These are phyloP conservation scores for Agrocybe chaxingu DNA, from an alignment of 768 basidiomycete species.

Conservation along the genomic window DNA sequence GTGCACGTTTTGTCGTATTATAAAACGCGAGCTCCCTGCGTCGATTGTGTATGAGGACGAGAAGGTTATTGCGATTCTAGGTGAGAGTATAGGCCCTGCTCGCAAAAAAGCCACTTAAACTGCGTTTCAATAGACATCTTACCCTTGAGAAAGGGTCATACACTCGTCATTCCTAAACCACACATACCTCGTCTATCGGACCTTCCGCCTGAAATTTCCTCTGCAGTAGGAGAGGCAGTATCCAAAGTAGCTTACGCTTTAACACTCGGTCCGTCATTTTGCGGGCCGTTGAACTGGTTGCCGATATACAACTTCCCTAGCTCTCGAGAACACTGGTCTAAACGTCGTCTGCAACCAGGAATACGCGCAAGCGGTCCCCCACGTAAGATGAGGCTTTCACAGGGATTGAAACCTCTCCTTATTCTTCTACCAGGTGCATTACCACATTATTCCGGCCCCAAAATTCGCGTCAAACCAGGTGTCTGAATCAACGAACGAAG, in stretches of 20 bases:
- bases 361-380: slow-evolving; percentile 78
- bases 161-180: slow-evolving; percentile 65
- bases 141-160: slow-evolving; percentile 64
- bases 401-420: neutral
- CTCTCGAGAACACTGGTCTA: slow-evolving; percentile 60
- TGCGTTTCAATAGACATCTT: slow-evolving; percentile 50
- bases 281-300: neutral
- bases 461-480: slow-evolving; percentile 25
- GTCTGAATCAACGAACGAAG: slow-evolving; percentile 6
- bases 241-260: slow-evolving; percentile 62
- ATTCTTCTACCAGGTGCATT: slow-evolving; percentile 53
- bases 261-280: slow-evolving; percentile 45
- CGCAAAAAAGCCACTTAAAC: neutral
- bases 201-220: slow-evolving; percentile 56
- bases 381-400: slow-evolving; percentile 38
- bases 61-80: slow-evolving; percentile 61
- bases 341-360: slow-evolving; percentile 82
- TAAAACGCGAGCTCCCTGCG: slow-evolving; percentile 44
- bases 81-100: slow-evolving; percentile 25
- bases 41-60: slow-evolving; percentile 60
- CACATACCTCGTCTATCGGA: slow-evolving; percentile 65
- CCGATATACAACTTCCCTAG: slow-evolving; percentile 26
- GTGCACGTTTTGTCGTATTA: slow-evolving; percentile 67
- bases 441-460: slow-evolving; percentile 75
- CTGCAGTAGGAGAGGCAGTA: slow-evolving; percentile 54